These are phyloP conservation scores for Talaromyces funiculosus DNA, from an alignment of 2,329 filamentous ascomycete species.

Conservation along the genomic window DNA sequence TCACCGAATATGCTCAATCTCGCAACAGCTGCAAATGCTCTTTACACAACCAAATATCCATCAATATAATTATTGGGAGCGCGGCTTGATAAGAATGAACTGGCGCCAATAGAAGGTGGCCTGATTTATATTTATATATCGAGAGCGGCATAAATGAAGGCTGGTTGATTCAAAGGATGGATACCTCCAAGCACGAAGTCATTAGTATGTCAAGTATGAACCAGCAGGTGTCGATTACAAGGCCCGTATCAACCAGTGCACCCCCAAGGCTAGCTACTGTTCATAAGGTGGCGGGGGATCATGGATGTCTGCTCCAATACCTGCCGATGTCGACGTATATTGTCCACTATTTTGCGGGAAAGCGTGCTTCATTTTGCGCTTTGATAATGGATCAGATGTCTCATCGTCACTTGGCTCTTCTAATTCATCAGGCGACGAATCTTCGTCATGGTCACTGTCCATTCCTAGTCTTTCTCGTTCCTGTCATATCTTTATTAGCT, in stretches of 20 bases:
- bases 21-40: not conserved
- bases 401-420: conserved; percentile 8
- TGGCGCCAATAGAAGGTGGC: not conserved
- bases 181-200: not conserved
- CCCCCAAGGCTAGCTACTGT: not conserved
- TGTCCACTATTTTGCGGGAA: not conserved
- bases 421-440: conserved; percentile 1
- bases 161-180: not conserved
- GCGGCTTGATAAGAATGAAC: not conserved
- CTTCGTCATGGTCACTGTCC: not conserved
- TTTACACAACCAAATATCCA: not conserved
- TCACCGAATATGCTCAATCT: not conserved
- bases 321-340: not conserved
- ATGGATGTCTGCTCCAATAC: not conserved
- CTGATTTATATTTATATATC: not conserved
- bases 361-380: not conserved
- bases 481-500: not conserved
- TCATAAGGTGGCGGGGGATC: conserved; percentile 13
- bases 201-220: not conserved
- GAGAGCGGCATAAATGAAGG: not conserved
- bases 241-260: not conserved
- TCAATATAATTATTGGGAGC: too few relatives aligned
- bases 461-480: not conserved
- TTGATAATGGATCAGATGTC: not conserved
- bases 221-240: not conserved